Evolutionary conservation across 768 basidiomycete species (phyloP), one percentile per base, ranked within the genome.

Genomic region (Leccinum disarticulatum): DNA sequence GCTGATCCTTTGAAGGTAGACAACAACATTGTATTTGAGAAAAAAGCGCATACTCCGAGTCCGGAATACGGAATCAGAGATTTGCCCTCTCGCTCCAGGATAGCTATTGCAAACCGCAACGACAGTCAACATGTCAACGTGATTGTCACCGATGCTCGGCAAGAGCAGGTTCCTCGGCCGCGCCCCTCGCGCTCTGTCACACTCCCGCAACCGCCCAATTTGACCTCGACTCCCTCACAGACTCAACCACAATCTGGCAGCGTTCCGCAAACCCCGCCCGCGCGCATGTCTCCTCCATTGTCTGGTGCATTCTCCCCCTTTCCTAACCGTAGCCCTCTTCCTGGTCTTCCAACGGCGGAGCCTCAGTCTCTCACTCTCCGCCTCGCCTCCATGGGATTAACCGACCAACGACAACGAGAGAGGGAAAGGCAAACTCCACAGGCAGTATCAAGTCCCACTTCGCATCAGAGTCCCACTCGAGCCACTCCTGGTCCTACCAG

Each of bases 31-130:
- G 22, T 59, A 1, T 56, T 56, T 25, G 46, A 58, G 38, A 55
- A 6, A 47, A 52, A n/a, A 13, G 43, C 30, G 22, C 56, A 51
- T 55, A 60, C 64, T 6, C 64, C 66, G 8, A 76, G 76, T 54
- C 79, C 81, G 4, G 69, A 73, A 62, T 78, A 76, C 57, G 80
- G 79, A 1, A 79, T 79, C 46, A 76, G 77, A n/a, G 75, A 81
- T 66, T 57, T 80, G 14, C 79, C 80, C 28, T 52, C 69, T 25
- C 73, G 58, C 15, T 59, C 70, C 36, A 74, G 70, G 27, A 66
- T 63, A 6, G 69, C 70, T 52, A 72, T 68, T 41, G 63, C 58
- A 30, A 62, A 57, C 55, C 54, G 61, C 48, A 55, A 59, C 47
- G 57, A 68, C 33, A 50, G 31, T 30, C 58, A 50, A 54, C 46